A percentile compares a stretch with the other conserved stretches of the same genome.
These are phyloP conservation scores for Boletus rubroflammeus DNA, from an alignment of 768 basidiomycete species.

Conservation along the genomic window DNA sequence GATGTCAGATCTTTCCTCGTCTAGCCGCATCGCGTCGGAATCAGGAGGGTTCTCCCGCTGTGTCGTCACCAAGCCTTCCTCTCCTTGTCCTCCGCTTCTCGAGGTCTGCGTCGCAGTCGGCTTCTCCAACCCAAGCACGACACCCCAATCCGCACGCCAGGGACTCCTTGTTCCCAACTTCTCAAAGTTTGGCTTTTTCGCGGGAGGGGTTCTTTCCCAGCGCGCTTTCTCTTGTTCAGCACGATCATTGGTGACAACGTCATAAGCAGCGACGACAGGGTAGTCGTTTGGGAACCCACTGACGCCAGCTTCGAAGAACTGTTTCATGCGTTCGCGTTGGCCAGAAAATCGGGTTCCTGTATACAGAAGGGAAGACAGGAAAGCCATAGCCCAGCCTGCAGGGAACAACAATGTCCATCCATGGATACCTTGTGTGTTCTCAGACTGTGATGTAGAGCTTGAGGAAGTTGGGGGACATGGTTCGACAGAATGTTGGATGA, in stretches of 20 bases:
- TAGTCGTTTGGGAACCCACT: slow-evolving; percentile 82
- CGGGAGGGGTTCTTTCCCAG: slow-evolving; percentile 84
- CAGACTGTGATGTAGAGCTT: slow-evolving; percentile 17
- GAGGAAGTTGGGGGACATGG: slow-evolving; percentile 17
- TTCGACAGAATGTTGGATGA: slow-evolving; percentile 76
- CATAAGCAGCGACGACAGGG: slow-evolving; percentile 55
- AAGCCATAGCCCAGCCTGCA: slow-evolving; percentile 87
- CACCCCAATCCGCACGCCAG: slow-evolving; percentile 75
- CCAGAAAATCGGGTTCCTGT: slow-evolving; percentile 86
- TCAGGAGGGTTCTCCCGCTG: slow-evolving; percentile 45
- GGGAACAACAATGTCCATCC: slow-evolving; percentile 90
- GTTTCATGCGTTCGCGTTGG: slow-evolving; percentile 76
- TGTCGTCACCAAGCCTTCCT: slow-evolving; percentile 47
- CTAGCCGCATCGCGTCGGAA: slow-evolving; percentile 11
- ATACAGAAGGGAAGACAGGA: slow-evolving; percentile 75
- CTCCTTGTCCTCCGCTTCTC: slow-evolving; percentile 13
- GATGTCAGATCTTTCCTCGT: slow-evolving; percentile 3
- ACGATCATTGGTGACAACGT: slow-evolving; percentile 43
- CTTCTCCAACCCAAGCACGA: slow-evolving; percentile 52
- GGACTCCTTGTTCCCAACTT: slow-evolving; percentile 65
- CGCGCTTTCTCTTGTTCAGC: slow-evolving; percentile 50
- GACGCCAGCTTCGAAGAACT: slow-evolving; percentile 76
- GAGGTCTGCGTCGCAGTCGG: slow-evolving; percentile 5
- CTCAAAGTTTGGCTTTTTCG: slow-evolving; percentile 74
- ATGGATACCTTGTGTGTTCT: slow-evolving; percentile 48